Conservation (phyloP, 352 stramenopile species). For the Thalassiosira livingstoniorum region DNA sequence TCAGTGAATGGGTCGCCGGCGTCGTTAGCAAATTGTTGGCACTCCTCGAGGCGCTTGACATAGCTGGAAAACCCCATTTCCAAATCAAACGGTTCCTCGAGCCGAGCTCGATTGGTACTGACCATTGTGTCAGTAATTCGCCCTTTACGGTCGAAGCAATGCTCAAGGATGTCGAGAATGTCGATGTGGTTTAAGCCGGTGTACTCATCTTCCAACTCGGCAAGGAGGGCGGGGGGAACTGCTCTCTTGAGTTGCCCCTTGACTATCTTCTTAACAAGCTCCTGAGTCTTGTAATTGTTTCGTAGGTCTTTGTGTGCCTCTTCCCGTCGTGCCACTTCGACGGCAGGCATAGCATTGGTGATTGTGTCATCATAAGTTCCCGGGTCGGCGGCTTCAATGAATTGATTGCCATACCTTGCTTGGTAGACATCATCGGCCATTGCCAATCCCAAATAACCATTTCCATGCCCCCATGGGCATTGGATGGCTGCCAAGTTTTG, state of each 20-base stretch:
- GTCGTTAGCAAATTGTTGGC: neutral
- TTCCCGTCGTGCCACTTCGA: neutral
- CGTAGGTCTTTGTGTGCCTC: neutral
- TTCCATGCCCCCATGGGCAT: neutral
- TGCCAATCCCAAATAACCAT: neutral
- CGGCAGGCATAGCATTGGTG: neutral
- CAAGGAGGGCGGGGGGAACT: no score
- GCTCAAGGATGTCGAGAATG: neutral
- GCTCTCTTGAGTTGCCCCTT: no score
- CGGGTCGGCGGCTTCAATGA: no score
- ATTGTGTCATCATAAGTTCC: neutral
- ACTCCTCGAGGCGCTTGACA: neutral
- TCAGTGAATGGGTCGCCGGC: neutral
- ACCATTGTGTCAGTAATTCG: neutral
- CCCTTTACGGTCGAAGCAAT: neutral
- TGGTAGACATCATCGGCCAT: neutral
- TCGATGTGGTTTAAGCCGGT: neutral
- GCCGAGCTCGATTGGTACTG: neutral
- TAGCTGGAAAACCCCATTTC: neutral
- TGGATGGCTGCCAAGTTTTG: neutral
- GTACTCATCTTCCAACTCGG: neutral
- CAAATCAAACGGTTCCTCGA: neutral
- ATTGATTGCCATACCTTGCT: no score
- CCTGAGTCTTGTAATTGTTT: neutral
- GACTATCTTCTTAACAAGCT: neutral